Evolutionary conservation across 2,329 filamentous ascomycete genomes (phyloP).

Genomic region (Epichloe typhina): DNA sequence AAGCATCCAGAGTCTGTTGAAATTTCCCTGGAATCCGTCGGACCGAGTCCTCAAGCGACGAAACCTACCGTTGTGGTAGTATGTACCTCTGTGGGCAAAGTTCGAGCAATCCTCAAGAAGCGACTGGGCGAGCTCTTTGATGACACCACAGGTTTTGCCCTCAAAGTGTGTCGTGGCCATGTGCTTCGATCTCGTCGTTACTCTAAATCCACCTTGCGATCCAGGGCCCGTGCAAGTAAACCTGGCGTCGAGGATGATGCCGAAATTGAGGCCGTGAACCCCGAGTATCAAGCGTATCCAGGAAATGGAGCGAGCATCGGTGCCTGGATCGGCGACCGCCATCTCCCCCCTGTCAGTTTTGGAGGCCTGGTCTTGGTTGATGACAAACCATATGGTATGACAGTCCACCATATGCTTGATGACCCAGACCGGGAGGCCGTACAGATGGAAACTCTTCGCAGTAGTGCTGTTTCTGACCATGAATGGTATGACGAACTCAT

Average conservation of each 20-base stretch:
- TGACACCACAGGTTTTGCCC: constrained; percentile 42
- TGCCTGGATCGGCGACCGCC: constrained; percentile 72
- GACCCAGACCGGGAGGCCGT: constrained; percentile 38
- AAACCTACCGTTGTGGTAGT: constrained; percentile 65
- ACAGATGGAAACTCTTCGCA: constrained; percentile 17
- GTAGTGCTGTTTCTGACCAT: constrained; percentile 26
- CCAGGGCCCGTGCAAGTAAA: constrained; percentile 15
- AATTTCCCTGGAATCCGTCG: constrained; percentile 64
- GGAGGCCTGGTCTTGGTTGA: constrained; percentile 81
- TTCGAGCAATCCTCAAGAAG: constrained; percentile 57
- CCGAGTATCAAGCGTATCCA: constrained; percentile 65
- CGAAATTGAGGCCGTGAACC: constrained; percentile 44
- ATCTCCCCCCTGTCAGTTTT: constrained; percentile 81
- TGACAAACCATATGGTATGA: constrained; percentile 80
- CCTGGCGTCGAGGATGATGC: constrained; percentile 7
- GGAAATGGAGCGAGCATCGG: constrained; percentile 85
- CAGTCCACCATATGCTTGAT: constrained; percentile 93
- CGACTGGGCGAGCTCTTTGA: constrained; percentile 55
- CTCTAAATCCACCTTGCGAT: constrained; percentile 16
- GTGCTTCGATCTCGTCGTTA: constrained; percentile 47
- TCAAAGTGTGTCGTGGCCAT: constrained; percentile 61
- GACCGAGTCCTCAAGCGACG: constrained; percentile 51
- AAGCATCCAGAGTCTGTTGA: constrained; percentile 66
- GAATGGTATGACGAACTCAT: constrained; percentile 31
- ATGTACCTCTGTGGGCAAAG: constrained; percentile 61